Percentiles rank a stretch among this genome's conserved stretches.
Evolutionary conservation across 345 rosid genomes (phyloP).

Genomic region (Salix dunnii): DNA sequence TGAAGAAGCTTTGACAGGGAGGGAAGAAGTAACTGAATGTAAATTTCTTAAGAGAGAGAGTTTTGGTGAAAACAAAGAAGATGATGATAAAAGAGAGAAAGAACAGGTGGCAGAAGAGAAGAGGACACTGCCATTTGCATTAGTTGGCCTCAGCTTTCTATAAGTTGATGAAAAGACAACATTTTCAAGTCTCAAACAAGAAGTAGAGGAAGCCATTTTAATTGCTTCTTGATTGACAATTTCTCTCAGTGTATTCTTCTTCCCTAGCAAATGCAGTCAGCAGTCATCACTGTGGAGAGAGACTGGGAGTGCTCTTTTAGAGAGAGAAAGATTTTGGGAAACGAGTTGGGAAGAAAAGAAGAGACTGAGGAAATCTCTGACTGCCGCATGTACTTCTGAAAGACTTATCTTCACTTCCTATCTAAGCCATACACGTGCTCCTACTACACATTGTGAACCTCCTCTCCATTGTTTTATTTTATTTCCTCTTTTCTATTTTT

Average conservation of each 20-base stretch:
- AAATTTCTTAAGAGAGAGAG: conserved; percentile 26
- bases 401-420: background rate
- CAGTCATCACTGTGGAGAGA: background rate
- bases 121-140: background rate
- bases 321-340: background rate
- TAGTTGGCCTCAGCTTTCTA: background rate
- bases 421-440: no score
- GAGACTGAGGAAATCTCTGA: background rate
- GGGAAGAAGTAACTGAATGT: conserved; percentile 10
- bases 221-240: background rate
- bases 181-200: conserved; percentile 37
- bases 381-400: background rate
- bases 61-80: conserved; percentile 16
- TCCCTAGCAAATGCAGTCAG: background rate
- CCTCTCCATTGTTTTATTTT: background rate
- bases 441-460: background rate
- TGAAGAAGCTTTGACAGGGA: conserved; percentile 41
- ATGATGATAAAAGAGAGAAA: conserved; percentile 30
- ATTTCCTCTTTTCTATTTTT: background rate
- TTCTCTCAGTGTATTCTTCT: background rate
- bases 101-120: conserved; percentile 10
- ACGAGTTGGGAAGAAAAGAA: background rate
- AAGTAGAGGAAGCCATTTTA: conserved; percentile 37
- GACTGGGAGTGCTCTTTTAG: background rate
- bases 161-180: conserved; percentile 19